A percentile compares a stretch with the other conserved stretches of the same genome.
These are phyloP conservation scores for Suillus plorans DNA, from an alignment of 768 basidiomycete genomes.

Conservation along the genomic window DNA sequence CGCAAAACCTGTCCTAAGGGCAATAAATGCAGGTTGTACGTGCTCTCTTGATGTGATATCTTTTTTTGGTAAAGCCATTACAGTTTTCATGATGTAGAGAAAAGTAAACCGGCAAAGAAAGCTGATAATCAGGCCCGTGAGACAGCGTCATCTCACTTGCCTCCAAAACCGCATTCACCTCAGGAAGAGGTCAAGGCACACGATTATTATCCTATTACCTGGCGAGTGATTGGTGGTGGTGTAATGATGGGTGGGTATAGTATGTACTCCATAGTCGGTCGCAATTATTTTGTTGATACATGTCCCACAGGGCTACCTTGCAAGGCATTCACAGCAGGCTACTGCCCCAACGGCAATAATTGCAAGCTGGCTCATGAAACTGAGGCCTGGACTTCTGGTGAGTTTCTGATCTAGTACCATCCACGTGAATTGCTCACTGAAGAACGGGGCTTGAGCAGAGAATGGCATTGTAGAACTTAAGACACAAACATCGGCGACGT, in stretches of 20 bases:
- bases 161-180: conserved; percentile 19
- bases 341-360: conserved; percentile 27
- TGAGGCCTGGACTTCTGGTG: conserved; percentile 22
- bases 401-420: conserved; percentile 7
- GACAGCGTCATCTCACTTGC: conserved; percentile 26
- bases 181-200: conserved; percentile 40
- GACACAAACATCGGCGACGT: not conserved
- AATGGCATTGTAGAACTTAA: conserved; percentile 18
- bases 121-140: conserved; percentile 6
- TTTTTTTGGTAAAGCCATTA: not conserved
- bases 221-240: conserved; percentile 79
- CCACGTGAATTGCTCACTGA: conserved; percentile 1
- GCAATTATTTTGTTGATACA: conserved; percentile 1
- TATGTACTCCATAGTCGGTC: conserved; percentile 14
- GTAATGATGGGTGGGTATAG: conserved; percentile 57
- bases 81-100: conserved; percentile 46
- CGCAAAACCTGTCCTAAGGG: conserved; percentile 53
- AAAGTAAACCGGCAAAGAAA: not conserved
- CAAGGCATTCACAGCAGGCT: conserved; percentile 21
- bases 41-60: not conserved
- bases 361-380: conserved; percentile 32
- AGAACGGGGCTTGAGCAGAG: conserved; percentile 1
- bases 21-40: conserved; percentile 60
- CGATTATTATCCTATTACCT: conserved; percentile 63
- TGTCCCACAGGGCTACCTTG: conserved; percentile 23